phyloP scores from a whole-genome alignment of 2,329 filamentous ascomycete genomes.

The Fragosphaeria purpurea region DNA sequence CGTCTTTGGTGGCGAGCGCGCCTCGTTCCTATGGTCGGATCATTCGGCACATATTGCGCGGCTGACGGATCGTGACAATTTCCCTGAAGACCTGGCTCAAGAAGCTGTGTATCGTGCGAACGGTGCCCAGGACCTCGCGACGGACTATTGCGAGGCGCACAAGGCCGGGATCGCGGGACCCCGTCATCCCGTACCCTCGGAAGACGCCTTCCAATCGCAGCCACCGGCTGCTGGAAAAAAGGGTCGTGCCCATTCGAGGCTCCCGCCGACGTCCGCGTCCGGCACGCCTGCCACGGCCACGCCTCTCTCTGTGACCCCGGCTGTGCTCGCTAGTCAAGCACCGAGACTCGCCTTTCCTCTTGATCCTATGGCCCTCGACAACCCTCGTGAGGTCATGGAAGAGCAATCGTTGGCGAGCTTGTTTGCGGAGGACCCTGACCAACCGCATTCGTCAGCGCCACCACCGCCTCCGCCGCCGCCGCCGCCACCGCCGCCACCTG shows the following conservation, averaged over 20 bases:
- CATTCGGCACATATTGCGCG: conserved; percentile 21
- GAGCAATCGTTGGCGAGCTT: not conserved
- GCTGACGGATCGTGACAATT: conserved; percentile 31
- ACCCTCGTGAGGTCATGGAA: conserved; percentile 9
- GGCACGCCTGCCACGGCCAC: conserved; percentile 1
- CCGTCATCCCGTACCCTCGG: conserved; percentile 56
- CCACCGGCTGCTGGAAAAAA: conserved; percentile 19
- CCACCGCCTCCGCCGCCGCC: not conserved
- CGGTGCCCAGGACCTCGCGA: conserved; percentile 48
- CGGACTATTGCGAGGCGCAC: conserved; percentile 66
- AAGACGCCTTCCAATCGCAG: conserved; percentile 34
- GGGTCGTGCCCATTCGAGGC: not conserved
- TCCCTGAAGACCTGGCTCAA: conserved; percentile 51
- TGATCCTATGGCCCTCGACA: conserved; percentile 25
- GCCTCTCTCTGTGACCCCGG: not conserved
- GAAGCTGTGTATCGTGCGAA: conserved; percentile 81
- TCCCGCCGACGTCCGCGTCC: not conserved
- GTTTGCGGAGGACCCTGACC: too few relatives aligned
- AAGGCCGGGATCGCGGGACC: conserved; percentile 45
- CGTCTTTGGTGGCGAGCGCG: conserved; percentile 29
- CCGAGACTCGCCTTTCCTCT: conserved; percentile 10
- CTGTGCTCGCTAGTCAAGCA: not conserved
- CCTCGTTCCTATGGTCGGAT: conserved; percentile 38
- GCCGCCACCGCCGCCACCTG: not conserved
- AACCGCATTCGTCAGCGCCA: not conserved